phyloP scores from a whole-genome alignment of 2,329 filamentous ascomycete genomes.

The Apiospora phragmitis region DNA sequence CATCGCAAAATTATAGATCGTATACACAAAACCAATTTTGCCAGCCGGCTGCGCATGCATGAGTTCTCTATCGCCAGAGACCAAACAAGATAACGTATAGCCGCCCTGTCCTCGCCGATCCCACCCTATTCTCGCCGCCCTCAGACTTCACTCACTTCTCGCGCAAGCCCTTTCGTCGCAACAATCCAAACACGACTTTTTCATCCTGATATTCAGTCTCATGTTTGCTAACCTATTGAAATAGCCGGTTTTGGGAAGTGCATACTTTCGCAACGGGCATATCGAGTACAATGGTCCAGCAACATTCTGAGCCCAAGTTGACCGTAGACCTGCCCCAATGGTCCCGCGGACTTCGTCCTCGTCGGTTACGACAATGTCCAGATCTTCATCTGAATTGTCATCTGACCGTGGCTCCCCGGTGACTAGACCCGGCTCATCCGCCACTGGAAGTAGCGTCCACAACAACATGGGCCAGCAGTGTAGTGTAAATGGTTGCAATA shows the following conservation, averaged over 20 bases:
- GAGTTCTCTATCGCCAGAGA: neutral
- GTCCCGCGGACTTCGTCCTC: neutral
- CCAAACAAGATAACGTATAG: neutral
- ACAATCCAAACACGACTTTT: neutral
- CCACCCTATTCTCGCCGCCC: no score
- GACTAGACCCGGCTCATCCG: neutral
- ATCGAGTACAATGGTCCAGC: constrained; percentile 1
- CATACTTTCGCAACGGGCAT: neutral
- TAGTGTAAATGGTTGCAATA: neutral
- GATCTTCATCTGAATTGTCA: neutral
- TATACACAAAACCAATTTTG: neutral
- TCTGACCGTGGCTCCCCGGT: constrained; percentile 1
- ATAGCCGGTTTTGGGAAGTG: neutral
- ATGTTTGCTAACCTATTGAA: neutral
- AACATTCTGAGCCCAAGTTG: neutral
- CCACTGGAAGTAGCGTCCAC: neutral
- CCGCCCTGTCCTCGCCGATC: neutral
- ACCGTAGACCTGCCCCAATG: constrained; percentile 2
- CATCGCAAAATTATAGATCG: constrained; percentile 2
- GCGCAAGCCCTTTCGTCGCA: neutral
- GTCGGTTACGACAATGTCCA: constrained; percentile 1
- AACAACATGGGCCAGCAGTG: neutral
- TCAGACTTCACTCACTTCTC: neutral
- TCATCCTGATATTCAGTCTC: neutral
- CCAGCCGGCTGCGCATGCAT: constrained; percentile 6